Conservation (phyloP, 2,329 filamentous ascomycete species). For the Diaporthe vaccinii region DNA sequence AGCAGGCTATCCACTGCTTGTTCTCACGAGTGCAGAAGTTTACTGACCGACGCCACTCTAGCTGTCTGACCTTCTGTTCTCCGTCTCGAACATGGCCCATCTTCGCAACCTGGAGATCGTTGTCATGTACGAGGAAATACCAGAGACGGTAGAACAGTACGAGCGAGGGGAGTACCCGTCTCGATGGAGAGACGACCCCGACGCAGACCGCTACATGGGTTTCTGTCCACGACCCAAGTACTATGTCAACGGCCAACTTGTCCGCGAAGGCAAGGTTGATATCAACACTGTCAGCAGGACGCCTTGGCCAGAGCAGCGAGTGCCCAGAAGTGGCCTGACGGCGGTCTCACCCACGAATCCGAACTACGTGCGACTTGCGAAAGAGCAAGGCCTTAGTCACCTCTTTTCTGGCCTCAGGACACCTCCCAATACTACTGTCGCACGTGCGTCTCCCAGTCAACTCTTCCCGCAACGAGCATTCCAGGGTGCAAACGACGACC, state of each 20-base stretch:
- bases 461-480: constrained; percentile 45
- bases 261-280: constrained; percentile 65
- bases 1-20: constrained; percentile 39
- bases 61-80: constrained; percentile 73
- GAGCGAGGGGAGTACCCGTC: constrained; percentile 56
- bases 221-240: constrained; percentile 71
- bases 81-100: constrained; percentile 70
- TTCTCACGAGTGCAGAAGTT: background rate
- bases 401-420: constrained; percentile 62
- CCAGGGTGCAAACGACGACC: constrained; percentile 48
- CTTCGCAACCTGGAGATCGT: constrained; percentile 68
- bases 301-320: constrained; percentile 67
- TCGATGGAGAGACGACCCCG: constrained; percentile 73
- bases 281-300: constrained; percentile 63
- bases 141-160: constrained; percentile 63
- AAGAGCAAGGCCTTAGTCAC: constrained; percentile 70
- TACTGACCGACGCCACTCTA: constrained; percentile 49
- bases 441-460: constrained; percentile 60
- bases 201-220: constrained; percentile 62
- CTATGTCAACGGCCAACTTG: constrained; percentile 68
- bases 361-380: constrained; percentile 67
- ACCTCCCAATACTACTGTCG: constrained; percentile 60
- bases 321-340: constrained; percentile 67
- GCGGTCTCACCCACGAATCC: constrained; percentile 69
- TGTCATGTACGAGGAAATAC: constrained; percentile 71